These are phyloP conservation scores for Neopestalotiopsis sp. DNA, from an alignment of 2,329 filamentous ascomycete species.

Conservation along the genomic window DNA sequence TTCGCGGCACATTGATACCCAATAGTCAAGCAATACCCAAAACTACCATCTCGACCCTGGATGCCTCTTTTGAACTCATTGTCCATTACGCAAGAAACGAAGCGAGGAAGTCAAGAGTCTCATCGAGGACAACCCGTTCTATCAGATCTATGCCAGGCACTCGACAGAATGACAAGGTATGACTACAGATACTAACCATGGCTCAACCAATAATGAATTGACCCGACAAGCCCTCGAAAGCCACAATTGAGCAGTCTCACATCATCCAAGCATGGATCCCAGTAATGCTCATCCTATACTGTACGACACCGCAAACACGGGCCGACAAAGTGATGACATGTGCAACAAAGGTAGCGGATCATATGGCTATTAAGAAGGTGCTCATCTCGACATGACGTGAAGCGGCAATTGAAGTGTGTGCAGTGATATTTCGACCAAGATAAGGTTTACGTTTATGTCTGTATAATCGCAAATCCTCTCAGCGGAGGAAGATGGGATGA, in stretches of 20 bases:
- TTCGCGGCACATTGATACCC: conserved; percentile 2
- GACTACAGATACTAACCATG: too few relatives aligned
- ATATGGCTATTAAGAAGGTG: background rate
- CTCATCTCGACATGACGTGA: background rate
- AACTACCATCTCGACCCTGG: background rate
- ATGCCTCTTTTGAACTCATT: background rate
- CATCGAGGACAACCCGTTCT: background rate
- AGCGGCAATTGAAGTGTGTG: background rate
- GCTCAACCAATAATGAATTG: background rate
- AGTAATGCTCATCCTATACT: background rate
- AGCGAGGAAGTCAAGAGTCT: background rate
- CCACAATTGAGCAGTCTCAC: background rate
- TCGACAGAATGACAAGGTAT: too few relatives aligned
- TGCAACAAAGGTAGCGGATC: background rate
- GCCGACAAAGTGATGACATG: background rate
- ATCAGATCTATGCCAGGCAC: background rate
- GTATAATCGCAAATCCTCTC: background rate
- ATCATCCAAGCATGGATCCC: background rate
- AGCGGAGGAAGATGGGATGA: background rate
- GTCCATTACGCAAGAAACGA: background rate
- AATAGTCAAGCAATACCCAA: background rate
- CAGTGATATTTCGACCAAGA: background rate
- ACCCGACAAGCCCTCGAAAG: background rate
- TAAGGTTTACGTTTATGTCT: background rate
- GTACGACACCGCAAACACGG: background rate